A percentile compares a stretch with the other conserved stretches of the same genome.
Evolutionary conservation across 2,329 filamentous ascomycete genomes (phyloP).

Genomic region (Trichoderma aggressivum): DNA sequence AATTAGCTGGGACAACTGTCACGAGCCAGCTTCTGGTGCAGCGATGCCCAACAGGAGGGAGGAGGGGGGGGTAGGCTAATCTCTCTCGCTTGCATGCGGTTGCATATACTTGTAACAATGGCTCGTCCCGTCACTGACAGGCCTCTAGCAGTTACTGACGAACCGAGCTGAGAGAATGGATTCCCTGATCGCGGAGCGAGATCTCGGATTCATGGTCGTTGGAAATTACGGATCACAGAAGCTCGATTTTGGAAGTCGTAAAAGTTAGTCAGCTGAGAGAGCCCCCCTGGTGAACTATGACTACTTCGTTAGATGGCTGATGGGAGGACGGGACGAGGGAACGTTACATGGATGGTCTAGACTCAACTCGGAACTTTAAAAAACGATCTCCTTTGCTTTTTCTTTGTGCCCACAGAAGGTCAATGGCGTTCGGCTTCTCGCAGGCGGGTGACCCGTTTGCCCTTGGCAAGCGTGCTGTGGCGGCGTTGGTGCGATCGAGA

Average conservation of each 20-base stretch:
- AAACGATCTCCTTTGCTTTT: not conserved
- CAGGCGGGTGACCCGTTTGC: slow-evolving; percentile 14
- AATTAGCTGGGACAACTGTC: not conserved
- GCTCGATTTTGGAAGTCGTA: not conserved
- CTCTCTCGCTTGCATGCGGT: not conserved
- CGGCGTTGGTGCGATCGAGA: slow-evolving; percentile 11
- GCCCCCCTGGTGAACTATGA: not conserved
- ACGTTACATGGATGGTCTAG: slow-evolving; percentile 18
- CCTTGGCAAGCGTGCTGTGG: slow-evolving; percentile 1
- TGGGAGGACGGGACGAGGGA: slow-evolving; percentile 10
- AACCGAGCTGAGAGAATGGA: not conserved
- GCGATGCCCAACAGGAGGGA: not conserved
- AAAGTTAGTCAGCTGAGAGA: slow-evolving; percentile 9
- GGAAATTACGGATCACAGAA: not conserved
- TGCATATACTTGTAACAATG: not conserved
- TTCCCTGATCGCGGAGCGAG: not conserved
- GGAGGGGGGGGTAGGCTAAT: not conserved
- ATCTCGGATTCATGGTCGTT: not conserved
- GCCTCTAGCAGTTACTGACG: not conserved
- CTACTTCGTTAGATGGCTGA: not conserved
- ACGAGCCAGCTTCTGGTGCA: not conserved
- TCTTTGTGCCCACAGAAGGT: not conserved
- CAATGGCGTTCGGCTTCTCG: slow-evolving; percentile 12
- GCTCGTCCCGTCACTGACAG: not conserved
- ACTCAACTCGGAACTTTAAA: slow-evolving; percentile 7